Evolutionary conservation across 1,139 yeast species (phyloP).

Genomic region (Candida gigantensis): DNA sequence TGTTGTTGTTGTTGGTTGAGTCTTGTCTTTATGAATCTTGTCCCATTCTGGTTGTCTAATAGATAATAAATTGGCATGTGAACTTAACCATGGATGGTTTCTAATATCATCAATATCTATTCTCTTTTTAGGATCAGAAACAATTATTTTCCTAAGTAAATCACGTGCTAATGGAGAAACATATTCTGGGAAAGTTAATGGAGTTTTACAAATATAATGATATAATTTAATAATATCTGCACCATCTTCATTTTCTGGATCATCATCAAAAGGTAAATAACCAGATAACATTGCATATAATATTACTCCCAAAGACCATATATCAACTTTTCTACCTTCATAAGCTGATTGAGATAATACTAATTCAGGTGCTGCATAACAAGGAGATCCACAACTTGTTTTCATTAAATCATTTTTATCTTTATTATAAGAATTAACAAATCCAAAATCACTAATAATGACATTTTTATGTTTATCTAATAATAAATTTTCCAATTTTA

Average conservation of each 20-base stretch:
- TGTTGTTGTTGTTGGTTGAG: no score
- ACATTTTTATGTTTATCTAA: conserved; percentile 80
- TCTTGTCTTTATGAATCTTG: conserved; percentile 44
- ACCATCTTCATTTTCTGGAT: conserved; percentile 94
- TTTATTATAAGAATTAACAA: conserved; percentile 81
- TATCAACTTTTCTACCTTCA: conserved; percentile 92
- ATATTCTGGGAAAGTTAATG: conserved; percentile 93
- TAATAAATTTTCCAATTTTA: conserved; percentile 70
- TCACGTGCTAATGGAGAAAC: conserved; percentile 92
- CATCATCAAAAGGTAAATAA: conserved; percentile 96
- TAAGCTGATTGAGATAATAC: conserved; percentile 87
- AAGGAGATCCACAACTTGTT: conserved; percentile 96
- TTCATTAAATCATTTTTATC: conserved; percentile 78
- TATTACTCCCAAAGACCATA: conserved; percentile 96
- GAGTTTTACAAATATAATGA: conserved; percentile 87
- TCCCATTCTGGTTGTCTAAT: conserved; percentile 94
- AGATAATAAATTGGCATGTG: conserved; percentile 77
- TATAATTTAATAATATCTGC: conserved; percentile 89
- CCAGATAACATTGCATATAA: conserved; percentile 97
- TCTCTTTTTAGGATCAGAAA: conserved; percentile 83
- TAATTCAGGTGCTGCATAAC: conserved; percentile 97
- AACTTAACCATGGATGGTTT: conserved; percentile 83
- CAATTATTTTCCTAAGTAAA: conserved; percentile 77
- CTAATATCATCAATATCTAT: conserved; percentile 68
- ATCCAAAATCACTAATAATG: conserved; percentile 82